These are phyloP conservation scores for Alternaria brassicicola DNA, from an alignment of 2,329 filamentous ascomycete genomes.

Conservation along the genomic window DNA sequence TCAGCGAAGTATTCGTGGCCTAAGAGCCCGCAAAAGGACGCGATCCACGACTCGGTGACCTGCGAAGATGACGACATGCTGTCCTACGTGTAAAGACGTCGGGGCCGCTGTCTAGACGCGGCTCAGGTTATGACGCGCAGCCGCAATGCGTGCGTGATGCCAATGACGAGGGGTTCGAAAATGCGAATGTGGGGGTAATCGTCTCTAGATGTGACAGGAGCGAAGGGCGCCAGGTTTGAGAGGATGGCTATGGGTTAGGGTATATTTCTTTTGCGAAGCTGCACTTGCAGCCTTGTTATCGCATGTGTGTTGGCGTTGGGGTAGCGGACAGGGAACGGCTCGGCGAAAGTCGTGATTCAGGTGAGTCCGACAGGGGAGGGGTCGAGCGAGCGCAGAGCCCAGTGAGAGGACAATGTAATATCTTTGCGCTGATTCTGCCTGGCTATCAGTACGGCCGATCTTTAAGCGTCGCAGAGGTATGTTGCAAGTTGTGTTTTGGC, in stretches of 20 bases:
- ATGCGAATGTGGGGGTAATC: conserved; percentile 35
- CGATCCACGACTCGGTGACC: conserved; percentile 90
- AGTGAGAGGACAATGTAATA: not conserved
- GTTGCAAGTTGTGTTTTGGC: conserved; percentile 17
- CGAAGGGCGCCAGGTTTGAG: conserved; percentile 1
- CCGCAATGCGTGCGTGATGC: conserved; percentile 24
- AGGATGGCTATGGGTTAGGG: not conserved
- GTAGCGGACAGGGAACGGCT: conserved; percentile 11
- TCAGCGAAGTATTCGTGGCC: conserved; percentile 99
- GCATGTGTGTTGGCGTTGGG: conserved; percentile 19
- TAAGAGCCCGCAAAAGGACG: conserved; percentile 91
- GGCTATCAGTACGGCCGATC: conserved; percentile 5
- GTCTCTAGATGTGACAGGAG: conserved; percentile 4
- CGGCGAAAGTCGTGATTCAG: conserved; percentile 16
- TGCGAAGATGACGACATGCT: conserved; percentile 63
- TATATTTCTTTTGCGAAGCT: conserved; percentile 14
- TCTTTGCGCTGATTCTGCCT: not conserved
- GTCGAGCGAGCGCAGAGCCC: conserved; percentile 20
- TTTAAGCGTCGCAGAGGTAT: conserved; percentile 5
- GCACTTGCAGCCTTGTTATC: conserved; percentile 26
- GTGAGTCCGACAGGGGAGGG: conserved; percentile 20
- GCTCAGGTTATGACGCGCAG: conserved; percentile 27
- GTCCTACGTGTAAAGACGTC: conserved; percentile 1
- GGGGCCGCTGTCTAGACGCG: conserved; percentile 24
- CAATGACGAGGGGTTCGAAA: conserved; percentile 36